Evolutionary conservation across 352 stramenopile species (phyloP), one percentile per base, ranked within the genome.

Genomic region (Pythium periplocum): DNA sequence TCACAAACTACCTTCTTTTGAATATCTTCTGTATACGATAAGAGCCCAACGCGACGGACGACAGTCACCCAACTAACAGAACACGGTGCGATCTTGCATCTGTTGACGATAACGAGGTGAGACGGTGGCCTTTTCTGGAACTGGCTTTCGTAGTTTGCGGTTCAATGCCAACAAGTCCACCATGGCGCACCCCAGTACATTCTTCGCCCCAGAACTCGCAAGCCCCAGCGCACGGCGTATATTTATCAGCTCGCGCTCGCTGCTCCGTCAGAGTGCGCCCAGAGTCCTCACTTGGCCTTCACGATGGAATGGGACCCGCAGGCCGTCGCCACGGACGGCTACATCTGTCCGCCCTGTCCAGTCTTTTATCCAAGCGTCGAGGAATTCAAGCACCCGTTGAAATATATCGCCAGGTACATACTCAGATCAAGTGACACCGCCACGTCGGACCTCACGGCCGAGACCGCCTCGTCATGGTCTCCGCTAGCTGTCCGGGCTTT

Each of bases 401-500:
- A 86, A 83, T 97, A 96, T 86, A 97, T 97, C 81, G 75, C 73
- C 59, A 96, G 84, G 87, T 88, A 80, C 79, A 72, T 26, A 26
- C 17, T 26, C 17, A 26, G 17, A 26, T 26, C 17, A 26, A 39
- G 35, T 26, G 12, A 36, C 38, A 50, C 34, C n/a, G 26, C 26
- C 5, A 17, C 30, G 51, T 45, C 46, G 57, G 51, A 59, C 52
- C 55, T 51, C 26, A 59, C 45, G 49, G 57, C 55, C 51, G 52
- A 46, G 57, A 52, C 51, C 3, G 43, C 33, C 46, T 9, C 9
- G 43, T 50, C 45, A 10, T 50, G 30, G 7, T 8, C 17, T 11
- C 1, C 45, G 37, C 32, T 26, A 26, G 17, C 17, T 26, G 17
- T 26, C 17, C 17, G 17, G 17, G 17, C 17, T 26, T 26, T 26